Percentiles rank a stretch among this genome's conserved stretches.
Evolutionary conservation across 2,329 filamentous ascomycete species (phyloP).

Genomic region (Colletotrichum acutatum): DNA sequence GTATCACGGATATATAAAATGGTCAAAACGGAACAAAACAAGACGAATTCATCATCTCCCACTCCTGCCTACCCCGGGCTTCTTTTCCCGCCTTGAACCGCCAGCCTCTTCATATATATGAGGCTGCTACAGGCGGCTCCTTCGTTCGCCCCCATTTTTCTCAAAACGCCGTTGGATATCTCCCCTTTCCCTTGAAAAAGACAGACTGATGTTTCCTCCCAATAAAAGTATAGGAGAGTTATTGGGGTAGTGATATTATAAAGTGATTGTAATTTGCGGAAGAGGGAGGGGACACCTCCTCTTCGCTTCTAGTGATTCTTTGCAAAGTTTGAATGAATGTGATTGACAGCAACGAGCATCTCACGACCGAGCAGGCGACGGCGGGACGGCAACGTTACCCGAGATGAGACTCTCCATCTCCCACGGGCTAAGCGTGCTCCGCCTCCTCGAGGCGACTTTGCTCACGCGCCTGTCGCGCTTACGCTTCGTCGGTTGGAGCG

Average conservation of each 20-base stretch:
- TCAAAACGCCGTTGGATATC: background rate
- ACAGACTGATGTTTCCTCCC: background rate
- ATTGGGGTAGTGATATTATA: background rate
- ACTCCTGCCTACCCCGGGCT: background rate
- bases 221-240: background rate
- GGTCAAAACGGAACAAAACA: background rate
- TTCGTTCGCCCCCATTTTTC: background rate
- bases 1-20: background rate
- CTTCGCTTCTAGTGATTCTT: background rate
- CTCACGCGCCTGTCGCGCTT: conserved; percentile 64
- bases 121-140: background rate
- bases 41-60: background rate
- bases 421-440: conserved; percentile 80
- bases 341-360: background rate
- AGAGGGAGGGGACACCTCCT: background rate
- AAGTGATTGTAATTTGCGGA: background rate
- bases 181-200: background rate
- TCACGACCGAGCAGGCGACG: conserved; percentile 27
- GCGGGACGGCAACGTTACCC: conserved; percentile 44
- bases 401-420: conserved; percentile 75
- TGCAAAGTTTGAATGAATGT: background rate
- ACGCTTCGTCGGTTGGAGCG: conserved; percentile 50
- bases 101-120: background rate
- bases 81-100: background rate
- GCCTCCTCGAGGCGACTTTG: conserved; percentile 69